Conservation (phyloP, 179 eudicot genomes). For the Pouteria campechiana region DNA sequence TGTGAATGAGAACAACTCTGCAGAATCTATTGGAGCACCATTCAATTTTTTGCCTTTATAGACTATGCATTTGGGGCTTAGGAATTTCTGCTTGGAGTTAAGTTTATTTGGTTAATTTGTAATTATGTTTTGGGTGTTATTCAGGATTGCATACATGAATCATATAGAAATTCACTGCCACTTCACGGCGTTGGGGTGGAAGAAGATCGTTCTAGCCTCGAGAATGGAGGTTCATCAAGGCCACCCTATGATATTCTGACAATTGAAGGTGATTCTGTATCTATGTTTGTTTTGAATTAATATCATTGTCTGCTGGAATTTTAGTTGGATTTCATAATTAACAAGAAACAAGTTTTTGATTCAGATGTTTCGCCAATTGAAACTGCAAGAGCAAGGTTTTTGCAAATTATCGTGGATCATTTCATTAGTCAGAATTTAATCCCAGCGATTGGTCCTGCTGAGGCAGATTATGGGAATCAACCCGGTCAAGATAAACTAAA, state of each 20-base stretch:
- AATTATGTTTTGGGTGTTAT: too few relatives aligned
- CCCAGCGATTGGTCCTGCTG: slow-evolving; percentile 45
- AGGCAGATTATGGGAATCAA: slow-evolving; percentile 28
- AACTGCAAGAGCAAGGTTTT: slow-evolving; percentile 67
- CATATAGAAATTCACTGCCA: slow-evolving; percentile 45
- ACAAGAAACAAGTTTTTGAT: not conserved
- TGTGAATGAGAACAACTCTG: not conserved
- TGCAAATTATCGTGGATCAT: slow-evolving; percentile 74
- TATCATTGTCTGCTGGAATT: too few relatives aligned
- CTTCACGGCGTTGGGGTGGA: slow-evolving; percentile 51
- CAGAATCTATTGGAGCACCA: not conserved
- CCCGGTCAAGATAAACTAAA: slow-evolving; percentile 49
- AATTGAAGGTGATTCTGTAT: slow-evolving; percentile 42
- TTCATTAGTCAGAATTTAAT: slow-evolving; percentile 49
- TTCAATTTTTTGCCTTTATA: slow-evolving; percentile 3
- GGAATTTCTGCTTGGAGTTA: too few relatives aligned
- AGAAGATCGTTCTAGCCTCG: slow-evolving; percentile 71
- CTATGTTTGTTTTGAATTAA: not conserved
- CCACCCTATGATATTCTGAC: slow-evolving; percentile 34
- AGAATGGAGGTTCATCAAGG: slow-evolving; percentile 52
- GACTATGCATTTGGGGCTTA: too few relatives aligned
- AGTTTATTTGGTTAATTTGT: too few relatives aligned
- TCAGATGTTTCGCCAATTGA: slow-evolving; percentile 84
- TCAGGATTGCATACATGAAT: slow-evolving; percentile 76
- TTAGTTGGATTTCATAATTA: too few relatives aligned